Percentiles rank a stretch among this genome's conserved stretches.
These are phyloP conservation scores for Candida oleophila DNA, from an alignment of 805 yeast species.

Conservation along the genomic window DNA sequence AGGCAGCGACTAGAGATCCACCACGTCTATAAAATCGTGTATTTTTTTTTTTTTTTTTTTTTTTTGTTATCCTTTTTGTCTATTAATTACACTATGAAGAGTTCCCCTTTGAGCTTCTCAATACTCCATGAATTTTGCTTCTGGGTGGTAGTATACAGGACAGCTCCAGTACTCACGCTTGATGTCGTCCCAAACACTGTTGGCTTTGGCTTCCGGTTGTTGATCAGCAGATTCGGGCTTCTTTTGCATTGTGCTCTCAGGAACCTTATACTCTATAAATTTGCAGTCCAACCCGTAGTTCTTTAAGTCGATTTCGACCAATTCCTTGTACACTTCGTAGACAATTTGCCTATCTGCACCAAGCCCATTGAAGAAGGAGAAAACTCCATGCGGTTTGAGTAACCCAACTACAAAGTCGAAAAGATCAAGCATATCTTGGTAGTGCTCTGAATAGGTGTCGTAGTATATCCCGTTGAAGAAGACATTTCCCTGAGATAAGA, in stretches of 20 bases:
- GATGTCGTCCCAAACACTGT: constrained; percentile 60
- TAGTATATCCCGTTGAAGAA: constrained; percentile 90
- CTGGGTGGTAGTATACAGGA: constrained; percentile 67
- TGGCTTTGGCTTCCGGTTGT: constrained; percentile 24
- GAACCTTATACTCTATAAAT: constrained; percentile 51
- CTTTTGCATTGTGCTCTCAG: constrained; percentile 32
- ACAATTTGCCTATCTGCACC: constrained; percentile 45
- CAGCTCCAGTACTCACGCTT: constrained; percentile 68
- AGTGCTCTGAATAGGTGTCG: constrained; percentile 92
- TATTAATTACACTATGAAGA: too few relatives aligned
- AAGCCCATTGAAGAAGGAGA: constrained; percentile 87
- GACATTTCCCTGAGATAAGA: constrained; percentile 61
- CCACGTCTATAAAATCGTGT: too few relatives aligned
- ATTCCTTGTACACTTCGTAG: constrained; percentile 72
- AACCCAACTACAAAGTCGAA: constrained; percentile 82
- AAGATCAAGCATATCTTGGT: constrained; percentile 81
- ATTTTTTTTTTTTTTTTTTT: too few relatives aligned
- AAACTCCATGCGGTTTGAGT: constrained; percentile 76
- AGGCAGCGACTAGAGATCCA: too few relatives aligned
- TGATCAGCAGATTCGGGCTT: background rate
- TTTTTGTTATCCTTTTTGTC: too few relatives aligned
- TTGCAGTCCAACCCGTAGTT: constrained; percentile 73
- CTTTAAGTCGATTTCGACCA: constrained; percentile 75
- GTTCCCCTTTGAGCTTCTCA: too few relatives aligned
- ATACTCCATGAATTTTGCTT: constrained; percentile 44